phyloP scores from a whole-genome alignment of 2,329 filamentous ascomycete species.

The Trichophyton mentagrophytes region DNA sequence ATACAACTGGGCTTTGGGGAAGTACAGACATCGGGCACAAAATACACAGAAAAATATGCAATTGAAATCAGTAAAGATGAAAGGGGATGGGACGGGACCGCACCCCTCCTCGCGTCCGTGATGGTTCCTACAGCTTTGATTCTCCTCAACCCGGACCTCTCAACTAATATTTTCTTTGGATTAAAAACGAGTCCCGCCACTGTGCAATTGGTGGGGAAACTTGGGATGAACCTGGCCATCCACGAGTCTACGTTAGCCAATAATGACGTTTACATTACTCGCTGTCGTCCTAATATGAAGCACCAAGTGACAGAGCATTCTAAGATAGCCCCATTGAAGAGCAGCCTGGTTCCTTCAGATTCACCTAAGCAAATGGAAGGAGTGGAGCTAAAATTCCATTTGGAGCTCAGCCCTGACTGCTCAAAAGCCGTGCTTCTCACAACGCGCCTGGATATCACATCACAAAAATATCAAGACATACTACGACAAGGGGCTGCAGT shows the following conservation, averaged over 20 bases:
- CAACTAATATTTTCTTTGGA: constrained; percentile 13
- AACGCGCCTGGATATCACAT: constrained; percentile 9
- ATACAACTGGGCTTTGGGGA: constrained; percentile 18
- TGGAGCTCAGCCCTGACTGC: constrained; percentile 4
- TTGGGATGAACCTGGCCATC: constrained; percentile 15
- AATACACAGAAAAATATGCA: constrained; percentile 12
- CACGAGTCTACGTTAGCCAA: constrained; percentile 13
- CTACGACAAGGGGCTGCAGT: constrained; percentile 7
- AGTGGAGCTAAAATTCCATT: constrained; percentile 1
- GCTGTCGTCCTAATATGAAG: constrained; percentile 17
- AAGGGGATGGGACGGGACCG: constrained; percentile 16
- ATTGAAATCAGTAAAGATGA: constrained; percentile 15
- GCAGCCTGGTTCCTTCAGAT: neutral
- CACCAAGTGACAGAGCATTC: constrained; percentile 6
- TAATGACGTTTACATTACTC: constrained; percentile 19
- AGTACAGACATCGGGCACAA: constrained; percentile 8
- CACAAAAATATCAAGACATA: constrained; percentile 2
- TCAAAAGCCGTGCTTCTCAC: constrained; percentile 10
- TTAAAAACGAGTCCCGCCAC: constrained; percentile 12
- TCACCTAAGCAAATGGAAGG: constrained; percentile 1
- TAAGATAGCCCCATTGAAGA: neutral
- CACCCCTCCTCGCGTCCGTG: constrained; percentile 18
- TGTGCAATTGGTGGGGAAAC: constrained; percentile 7
- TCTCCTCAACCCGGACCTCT: constrained; percentile 10
- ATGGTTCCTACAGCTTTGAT: constrained; percentile 17